A percentile compares a stretch with the other conserved stretches of the same genome.
These are phyloP conservation scores for Tephrocybe sp. DNA, from an alignment of 768 basidiomycete species.

Conservation along the genomic window DNA sequence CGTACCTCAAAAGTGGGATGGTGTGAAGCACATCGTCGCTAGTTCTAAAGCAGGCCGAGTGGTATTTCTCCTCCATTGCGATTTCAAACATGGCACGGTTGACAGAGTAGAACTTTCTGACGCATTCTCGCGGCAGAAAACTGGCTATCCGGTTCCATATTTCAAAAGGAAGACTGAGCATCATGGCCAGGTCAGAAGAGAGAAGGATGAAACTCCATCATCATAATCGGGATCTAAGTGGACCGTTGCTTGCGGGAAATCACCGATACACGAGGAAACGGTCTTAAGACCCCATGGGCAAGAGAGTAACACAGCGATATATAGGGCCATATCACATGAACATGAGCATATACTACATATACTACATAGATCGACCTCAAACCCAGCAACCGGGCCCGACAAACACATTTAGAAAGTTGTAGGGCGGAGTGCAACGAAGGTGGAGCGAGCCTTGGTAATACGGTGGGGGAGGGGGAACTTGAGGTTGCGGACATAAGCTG, in stretches of 20 bases:
- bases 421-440: constrained; percentile 79
- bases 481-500: constrained; percentile 89
- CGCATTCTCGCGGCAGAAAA: not conserved
- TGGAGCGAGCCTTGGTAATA: constrained; percentile 72
- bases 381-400: not conserved
- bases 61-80: constrained; percentile 22
- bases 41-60: not conserved
- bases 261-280: not conserved
- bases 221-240: not conserved
- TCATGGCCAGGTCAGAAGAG: not conserved
- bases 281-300: not conserved
- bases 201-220: constrained; percentile 1
- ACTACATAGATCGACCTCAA: constrained; percentile 10
- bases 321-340: constrained; percentile 19
- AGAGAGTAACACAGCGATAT: constrained; percentile 12
- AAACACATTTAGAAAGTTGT: constrained; percentile 56
- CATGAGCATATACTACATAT: constrained; percentile 19
- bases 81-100: constrained; percentile 16
- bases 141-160: constrained; percentile 9
- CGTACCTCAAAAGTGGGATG: constrained; percentile 1
- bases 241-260: not conserved
- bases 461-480: constrained; percentile 98
- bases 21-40: not conserved
- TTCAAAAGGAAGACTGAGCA: constrained; percentile 3
- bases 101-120: constrained; percentile 6